Evolutionary conservation across 2,329 filamentous ascomycete genomes (phyloP).

Genomic region (Bipolaris victoriae): DNA sequence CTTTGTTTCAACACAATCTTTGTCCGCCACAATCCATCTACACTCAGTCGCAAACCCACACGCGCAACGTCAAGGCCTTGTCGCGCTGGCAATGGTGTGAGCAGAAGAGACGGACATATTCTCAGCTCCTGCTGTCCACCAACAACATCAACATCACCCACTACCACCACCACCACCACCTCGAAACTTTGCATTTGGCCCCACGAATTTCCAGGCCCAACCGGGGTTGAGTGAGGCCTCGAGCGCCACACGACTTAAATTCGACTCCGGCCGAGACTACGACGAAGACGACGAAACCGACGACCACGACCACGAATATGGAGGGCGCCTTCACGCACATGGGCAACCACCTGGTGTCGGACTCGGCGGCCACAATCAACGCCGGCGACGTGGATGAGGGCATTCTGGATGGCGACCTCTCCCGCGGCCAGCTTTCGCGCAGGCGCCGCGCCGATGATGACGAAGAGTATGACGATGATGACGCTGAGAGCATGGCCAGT

Average conservation of each 20-base stretch:
- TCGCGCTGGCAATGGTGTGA: conserved; percentile 38
- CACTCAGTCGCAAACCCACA: conserved; percentile 24
- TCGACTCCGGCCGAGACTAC: too few species aligned
- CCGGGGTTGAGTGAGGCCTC: conserved; percentile 6
- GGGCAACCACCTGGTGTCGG: conserved; percentile 83
- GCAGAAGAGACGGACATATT: conserved; percentile 6
- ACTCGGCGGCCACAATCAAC: conserved; percentile 85
- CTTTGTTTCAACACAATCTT: conserved; percentile 17
- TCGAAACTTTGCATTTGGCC: conserved; percentile 9
- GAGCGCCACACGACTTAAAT: not conserved
- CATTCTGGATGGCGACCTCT: conserved; percentile 71
- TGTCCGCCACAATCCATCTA: conserved; percentile 26
- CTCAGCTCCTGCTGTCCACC: not conserved
- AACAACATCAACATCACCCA: conserved; percentile 3
- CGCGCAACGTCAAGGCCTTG: conserved; percentile 16
- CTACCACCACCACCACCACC: conserved; percentile 6
- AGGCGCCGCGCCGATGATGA: conserved; percentile 77
- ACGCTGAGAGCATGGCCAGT: conserved; percentile 75
- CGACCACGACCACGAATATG: conserved; percentile 58
- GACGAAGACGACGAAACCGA: not conserved
- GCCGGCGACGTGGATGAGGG: conserved; percentile 86
- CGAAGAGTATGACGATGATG: conserved; percentile 85
- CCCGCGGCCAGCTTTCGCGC: conserved; percentile 64
- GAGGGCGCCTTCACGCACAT: conserved; percentile 88
- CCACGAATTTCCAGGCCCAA: conserved; percentile 10